A percentile compares a stretch with the other conserved stretches of the same genome.
These are phyloP conservation scores for Russula abietina DNA, from an alignment of 768 basidiomycete species.

Conservation along the genomic window DNA sequence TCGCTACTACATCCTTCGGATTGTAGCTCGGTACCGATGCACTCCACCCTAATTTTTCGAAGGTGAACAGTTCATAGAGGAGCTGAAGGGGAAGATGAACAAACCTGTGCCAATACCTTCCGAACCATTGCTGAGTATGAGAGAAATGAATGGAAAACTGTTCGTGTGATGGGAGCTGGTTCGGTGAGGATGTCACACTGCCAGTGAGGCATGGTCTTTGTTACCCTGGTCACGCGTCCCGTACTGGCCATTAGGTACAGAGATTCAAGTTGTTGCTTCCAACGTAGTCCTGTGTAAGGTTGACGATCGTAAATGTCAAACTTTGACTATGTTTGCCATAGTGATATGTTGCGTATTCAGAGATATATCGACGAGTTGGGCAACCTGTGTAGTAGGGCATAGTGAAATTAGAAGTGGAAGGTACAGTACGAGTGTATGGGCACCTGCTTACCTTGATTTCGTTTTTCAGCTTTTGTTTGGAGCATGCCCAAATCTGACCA, in stretches of 20 bases:
- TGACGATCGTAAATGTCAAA: slow-evolving; percentile 85
- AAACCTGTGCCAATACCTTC: slow-evolving; percentile 96
- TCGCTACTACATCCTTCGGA: slow-evolving; percentile 82
- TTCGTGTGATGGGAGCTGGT: slow-evolving; percentile 64
- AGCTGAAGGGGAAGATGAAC: neutral
- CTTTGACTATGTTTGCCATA: slow-evolving; percentile 93
- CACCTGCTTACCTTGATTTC: slow-evolving; percentile 69
- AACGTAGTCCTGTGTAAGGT: slow-evolving; percentile 88
- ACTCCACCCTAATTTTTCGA: slow-evolving; percentile 72
- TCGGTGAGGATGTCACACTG: slow-evolving; percentile 95
- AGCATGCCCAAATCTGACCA: slow-evolving; percentile 93
- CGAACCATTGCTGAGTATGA: slow-evolving; percentile 87
- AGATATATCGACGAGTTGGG: slow-evolving; percentile 91
- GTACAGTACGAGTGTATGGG: neutral
- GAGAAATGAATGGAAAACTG: slow-evolving; percentile 78
- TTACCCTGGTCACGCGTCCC: slow-evolving; percentile 92
- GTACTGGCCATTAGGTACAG: slow-evolving; percentile 89
- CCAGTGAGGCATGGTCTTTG: slow-evolving; percentile 93
- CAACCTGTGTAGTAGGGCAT: slow-evolving; percentile 47
- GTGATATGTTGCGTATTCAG: slow-evolving; percentile 92
- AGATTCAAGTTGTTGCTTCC: slow-evolving; percentile 95
- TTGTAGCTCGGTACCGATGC: slow-evolving; percentile 90
- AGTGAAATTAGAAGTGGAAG: neutral
- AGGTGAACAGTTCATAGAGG: neutral
- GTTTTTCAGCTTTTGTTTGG: slow-evolving; percentile 87